These are phyloP conservation scores for Leishmania arabica DNA, from an alignment of 208 protist species.

Conservation along the genomic window DNA sequence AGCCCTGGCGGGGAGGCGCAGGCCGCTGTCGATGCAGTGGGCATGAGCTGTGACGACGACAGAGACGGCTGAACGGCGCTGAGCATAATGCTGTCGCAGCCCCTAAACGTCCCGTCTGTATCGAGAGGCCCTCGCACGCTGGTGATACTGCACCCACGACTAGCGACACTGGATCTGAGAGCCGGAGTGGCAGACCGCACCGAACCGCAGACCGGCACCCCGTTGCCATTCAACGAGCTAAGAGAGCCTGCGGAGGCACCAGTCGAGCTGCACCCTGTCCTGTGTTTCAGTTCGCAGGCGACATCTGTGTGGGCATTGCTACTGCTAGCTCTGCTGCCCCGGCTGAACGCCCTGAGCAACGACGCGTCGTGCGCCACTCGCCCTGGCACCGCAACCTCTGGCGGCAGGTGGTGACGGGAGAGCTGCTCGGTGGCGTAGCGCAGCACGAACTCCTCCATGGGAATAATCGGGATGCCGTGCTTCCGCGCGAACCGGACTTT, in stretches of 20 bases:
- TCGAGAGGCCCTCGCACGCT: not conserved
- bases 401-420: not conserved
- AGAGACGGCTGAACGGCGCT: conserved; percentile 23
- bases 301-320: not conserved
- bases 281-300: not conserved
- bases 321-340: not conserved
- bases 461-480: conserved; percentile 32
- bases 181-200: conserved; percentile 4
- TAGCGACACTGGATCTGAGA: conserved; percentile 4
- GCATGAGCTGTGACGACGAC: conserved; percentile 14
- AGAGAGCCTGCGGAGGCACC: not conserved
- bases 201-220: conserved; percentile 4
- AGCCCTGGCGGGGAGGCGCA: not conserved
- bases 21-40: not conserved
- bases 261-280: not conserved
- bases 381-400: not conserved
- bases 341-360: not conserved
- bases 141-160: not conserved
- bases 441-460: conserved; percentile 28
- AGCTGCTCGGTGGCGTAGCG: conserved; percentile 16
- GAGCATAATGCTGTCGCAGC: not conserved
- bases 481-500: conserved; percentile 36
- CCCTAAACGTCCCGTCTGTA: not conserved
- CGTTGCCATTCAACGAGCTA: not conserved
- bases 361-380: not conserved